phyloP scores from a whole-genome alignment of 176 grass and related monocot species.

The Aegilops sharonensis region DNA sequence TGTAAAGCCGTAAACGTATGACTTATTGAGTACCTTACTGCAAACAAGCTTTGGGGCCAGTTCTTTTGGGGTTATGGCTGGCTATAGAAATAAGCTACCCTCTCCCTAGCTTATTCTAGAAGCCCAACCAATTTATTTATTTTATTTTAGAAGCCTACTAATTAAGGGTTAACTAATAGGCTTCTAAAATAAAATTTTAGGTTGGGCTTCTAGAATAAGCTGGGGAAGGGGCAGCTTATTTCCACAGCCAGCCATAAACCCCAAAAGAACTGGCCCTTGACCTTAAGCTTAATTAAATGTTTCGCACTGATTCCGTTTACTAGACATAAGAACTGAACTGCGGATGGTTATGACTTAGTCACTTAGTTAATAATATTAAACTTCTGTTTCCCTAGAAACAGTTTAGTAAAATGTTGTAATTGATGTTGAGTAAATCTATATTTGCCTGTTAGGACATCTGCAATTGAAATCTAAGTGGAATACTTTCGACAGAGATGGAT shows the following conservation, averaged over 20 bases:
- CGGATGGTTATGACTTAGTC: neutral
- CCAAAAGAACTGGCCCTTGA: neutral
- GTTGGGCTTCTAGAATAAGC: too few species aligned
- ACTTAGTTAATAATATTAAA: neutral
- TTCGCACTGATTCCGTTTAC: neutral
- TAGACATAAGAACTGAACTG: constrained; percentile 3
- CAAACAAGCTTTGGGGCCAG: neutral
- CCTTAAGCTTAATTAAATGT: neutral
- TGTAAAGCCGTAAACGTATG: neutral
- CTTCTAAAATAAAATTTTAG: too few species aligned
- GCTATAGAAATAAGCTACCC: neutral
- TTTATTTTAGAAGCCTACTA: too few species aligned
- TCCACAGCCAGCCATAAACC: too few species aligned
- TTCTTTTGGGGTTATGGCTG: too few species aligned
- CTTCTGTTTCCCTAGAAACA: neutral
- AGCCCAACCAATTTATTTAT: too few species aligned
- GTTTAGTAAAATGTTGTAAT: neutral
- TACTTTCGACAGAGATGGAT: neutral
- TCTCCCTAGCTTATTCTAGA: neutral
- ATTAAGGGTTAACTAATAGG: too few species aligned
- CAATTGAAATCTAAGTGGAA: neutral
- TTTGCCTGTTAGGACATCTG: neutral
- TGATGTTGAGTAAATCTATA: neutral
- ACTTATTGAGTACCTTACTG: neutral
- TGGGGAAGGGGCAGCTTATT: too few species aligned